A percentile compares a stretch with the other conserved stretches of the same genome.
Evolutionary conservation across 192 early-diverging fungal genomes (phyloP).

Genomic region (Coemansia reversa): DNA sequence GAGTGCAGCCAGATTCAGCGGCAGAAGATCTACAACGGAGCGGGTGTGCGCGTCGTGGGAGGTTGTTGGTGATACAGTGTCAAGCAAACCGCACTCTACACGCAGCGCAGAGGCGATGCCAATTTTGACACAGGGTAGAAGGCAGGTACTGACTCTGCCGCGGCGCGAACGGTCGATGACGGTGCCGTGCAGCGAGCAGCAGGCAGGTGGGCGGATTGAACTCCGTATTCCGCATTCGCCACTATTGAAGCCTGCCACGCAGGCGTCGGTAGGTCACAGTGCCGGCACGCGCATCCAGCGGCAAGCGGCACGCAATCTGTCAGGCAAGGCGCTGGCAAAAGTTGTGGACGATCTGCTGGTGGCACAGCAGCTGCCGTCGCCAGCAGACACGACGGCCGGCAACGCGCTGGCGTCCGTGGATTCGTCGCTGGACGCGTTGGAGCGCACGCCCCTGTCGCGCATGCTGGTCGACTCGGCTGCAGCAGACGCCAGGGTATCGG

Average conservation of each 20-base stretch:
- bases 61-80: no score
- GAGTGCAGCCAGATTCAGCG: no score
- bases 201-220: conserved; percentile 10
- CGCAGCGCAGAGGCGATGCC: not conserved
- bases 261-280: conserved; percentile 13
- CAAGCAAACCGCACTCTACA: not conserved
- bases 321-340: not conserved
- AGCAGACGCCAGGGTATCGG: not conserved
- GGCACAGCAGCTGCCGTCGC: conserved; percentile 22
- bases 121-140: no score
- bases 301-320: conserved; percentile 45
- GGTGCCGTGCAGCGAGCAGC: conserved; percentile 20
- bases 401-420: conserved; percentile 4
- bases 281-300: conserved; percentile 40
- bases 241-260: conserved; percentile 23
- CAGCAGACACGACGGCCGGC: conserved; percentile 11
- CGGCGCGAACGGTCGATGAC: conserved; percentile 49
- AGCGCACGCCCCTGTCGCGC: conserved; percentile 12
- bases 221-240: conserved; percentile 33
- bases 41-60: no score
- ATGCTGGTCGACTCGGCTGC: not conserved
- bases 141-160: not conserved
- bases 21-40: no score
- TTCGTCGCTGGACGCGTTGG: conserved; percentile 11
- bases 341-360: not conserved